phyloP scores from a whole-genome alignment of 139 green algal species.

The Micractinium conductrix region DNA sequence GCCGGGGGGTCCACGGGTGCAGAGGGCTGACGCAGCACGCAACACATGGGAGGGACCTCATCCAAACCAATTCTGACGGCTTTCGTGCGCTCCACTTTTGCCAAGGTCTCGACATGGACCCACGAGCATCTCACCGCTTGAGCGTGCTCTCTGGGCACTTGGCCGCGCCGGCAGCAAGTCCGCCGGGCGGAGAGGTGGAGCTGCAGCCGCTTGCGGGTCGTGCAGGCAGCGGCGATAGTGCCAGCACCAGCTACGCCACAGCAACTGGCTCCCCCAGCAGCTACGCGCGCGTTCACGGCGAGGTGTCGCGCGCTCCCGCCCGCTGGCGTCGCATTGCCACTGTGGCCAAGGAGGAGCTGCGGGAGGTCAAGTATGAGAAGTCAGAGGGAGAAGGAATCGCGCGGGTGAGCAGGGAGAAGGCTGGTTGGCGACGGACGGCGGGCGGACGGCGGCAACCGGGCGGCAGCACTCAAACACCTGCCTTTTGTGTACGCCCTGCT shows the following conservation, averaged over 20 bases:
- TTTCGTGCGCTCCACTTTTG: no score
- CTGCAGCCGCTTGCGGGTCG: constrained; percentile 15
- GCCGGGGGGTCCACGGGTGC: no score
- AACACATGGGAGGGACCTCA: no score
- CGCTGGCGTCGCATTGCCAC: constrained; percentile 61
- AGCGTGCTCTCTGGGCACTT: constrained; percentile 28
- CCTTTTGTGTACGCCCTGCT: neutral
- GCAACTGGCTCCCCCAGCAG: constrained; percentile 38
- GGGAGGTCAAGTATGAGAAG: constrained; percentile 92
- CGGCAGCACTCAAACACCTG: neutral
- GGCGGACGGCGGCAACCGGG: no score
- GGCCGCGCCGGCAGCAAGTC: neutral
- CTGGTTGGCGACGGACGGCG: no score
- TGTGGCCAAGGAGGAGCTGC: constrained; percentile 65
- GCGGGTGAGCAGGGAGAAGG: constrained; percentile 61
- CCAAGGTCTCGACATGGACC: constrained; percentile 28
- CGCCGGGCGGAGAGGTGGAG: constrained; percentile 3
- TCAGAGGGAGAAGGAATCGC: constrained; percentile 85
- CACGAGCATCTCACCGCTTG: neutral
- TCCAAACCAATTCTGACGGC: no score
- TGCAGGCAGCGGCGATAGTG: neutral
- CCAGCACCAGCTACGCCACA: constrained; percentile 33
- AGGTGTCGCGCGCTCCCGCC: constrained; percentile 67
- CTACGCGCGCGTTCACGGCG: constrained; percentile 84
- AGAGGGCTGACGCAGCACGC: no score